Evolutionary conservation across 2,329 filamentous ascomycete genomes (phyloP).

Genomic region (Calonectria pteridis): DNA sequence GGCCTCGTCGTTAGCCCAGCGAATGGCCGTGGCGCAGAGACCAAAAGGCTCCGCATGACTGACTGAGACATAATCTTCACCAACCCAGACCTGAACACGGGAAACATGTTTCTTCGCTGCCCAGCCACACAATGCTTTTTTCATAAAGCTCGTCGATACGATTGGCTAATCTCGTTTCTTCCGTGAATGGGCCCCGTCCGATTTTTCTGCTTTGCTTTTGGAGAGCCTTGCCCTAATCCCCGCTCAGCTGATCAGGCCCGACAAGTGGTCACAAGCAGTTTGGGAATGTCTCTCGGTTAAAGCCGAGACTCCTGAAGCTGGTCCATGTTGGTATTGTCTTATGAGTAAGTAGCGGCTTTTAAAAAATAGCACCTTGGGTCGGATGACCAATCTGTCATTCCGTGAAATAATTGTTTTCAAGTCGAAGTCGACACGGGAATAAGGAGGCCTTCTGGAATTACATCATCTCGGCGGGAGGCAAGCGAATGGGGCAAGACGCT

Average conservation of each 20-base stretch:
- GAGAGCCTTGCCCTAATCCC: neutral
- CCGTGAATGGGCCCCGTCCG: neutral
- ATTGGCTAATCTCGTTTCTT: neutral
- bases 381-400: neutral
- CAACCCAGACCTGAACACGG: neutral
- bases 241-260: neutral
- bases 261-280: neutral
- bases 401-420: neutral
- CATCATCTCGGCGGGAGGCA: neutral
- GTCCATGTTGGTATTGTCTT: neutral
- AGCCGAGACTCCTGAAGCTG: neutral
- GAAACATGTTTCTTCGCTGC: neutral
- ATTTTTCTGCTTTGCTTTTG: neutral
- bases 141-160: neutral
- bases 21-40: neutral
- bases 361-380: neutral
- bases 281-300: neutral
- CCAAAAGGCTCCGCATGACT: neutral
- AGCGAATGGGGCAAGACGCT: neutral
- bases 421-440: neutral
- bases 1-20: neutral
- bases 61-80: slow-evolving; percentile 8
- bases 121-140: slow-evolving; percentile 4
- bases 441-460: neutral
- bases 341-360: neutral